Evolutionary conservation across 2,329 filamentous ascomycete species (phyloP).

Genomic region (Exophiala lecanii-corni): DNA sequence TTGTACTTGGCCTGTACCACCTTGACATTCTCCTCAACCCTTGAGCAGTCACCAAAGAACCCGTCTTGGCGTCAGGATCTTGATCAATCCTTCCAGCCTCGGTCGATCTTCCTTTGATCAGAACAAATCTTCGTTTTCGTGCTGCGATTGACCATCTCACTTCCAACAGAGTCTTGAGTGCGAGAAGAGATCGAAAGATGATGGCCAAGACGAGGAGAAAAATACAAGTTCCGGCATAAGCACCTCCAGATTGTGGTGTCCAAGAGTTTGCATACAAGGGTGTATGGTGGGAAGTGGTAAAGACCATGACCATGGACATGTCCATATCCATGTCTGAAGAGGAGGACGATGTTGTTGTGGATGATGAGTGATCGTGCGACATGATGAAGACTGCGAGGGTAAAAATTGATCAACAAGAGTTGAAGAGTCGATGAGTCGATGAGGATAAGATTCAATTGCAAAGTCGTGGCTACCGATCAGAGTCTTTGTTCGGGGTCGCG

Average conservation of each 20-base stretch:
- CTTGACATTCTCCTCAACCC: conserved; percentile 76
- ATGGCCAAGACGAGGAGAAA: conserved; percentile 76
- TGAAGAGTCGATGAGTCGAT: too few relatives aligned
- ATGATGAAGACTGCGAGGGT: too few relatives aligned
- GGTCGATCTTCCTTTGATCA: conserved; percentile 61
- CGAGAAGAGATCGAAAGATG: conserved; percentile 65
- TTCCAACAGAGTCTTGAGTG: conserved; percentile 58
- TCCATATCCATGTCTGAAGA: conserved; percentile 4
- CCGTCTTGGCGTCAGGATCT: conserved; percentile 60
- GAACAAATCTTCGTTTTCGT: conserved; percentile 69
- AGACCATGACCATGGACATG: conserved; percentile 36
- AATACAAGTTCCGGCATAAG: conserved; percentile 85
- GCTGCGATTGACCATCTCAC: conserved; percentile 66
- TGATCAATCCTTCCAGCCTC: conserved; percentile 56
- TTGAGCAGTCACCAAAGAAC: conserved; percentile 64
- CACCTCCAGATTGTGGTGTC: conserved; percentile 65
- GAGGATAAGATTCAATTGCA: too few relatives aligned
- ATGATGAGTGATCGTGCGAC: conserved; percentile 7
- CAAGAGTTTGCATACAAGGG: conserved; percentile 65
- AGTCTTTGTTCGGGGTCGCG: too few relatives aligned
- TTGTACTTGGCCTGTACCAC: conserved; percentile 58
- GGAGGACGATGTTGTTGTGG: too few relatives aligned
- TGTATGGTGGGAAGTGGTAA: conserved; percentile 56
- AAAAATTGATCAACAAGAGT: too few relatives aligned
- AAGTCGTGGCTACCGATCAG: too few relatives aligned